These are phyloP conservation scores for Ceratocystis eucalypticola DNA, from an alignment of 2,329 filamentous ascomycete species.

Conservation along the genomic window DNA sequence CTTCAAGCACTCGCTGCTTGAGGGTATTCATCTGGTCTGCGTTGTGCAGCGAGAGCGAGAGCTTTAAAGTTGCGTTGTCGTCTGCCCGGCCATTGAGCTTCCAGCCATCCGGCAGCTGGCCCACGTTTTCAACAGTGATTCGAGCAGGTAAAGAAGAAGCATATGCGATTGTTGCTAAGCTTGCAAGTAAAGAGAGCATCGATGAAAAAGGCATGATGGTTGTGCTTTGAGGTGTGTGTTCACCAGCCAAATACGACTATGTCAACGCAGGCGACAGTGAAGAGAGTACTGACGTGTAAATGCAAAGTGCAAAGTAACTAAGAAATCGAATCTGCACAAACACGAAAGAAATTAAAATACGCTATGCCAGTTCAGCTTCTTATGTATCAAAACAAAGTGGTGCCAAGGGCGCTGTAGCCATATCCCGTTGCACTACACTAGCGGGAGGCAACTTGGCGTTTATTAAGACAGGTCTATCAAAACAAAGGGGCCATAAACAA, in stretches of 20 bases:
- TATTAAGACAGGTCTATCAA: neutral
- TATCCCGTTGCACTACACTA: neutral
- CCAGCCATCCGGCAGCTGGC: slow-evolving; percentile 19
- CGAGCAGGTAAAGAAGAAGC: slow-evolving; percentile 13
- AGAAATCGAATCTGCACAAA: neutral
- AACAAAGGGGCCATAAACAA: neutral
- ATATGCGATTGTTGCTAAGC: slow-evolving; percentile 5
- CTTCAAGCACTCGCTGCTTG: slow-evolving; percentile 15
- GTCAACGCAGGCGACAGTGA: neutral
- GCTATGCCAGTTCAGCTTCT: neutral
- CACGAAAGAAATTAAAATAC: neutral
- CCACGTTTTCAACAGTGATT: slow-evolving; percentile 16
- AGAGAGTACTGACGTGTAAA: neutral
- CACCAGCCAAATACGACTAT: neutral
- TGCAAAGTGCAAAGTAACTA: neutral
- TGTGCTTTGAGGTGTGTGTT: neutral
- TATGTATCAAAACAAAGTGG: neutral
- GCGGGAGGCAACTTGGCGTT: slow-evolving; percentile 2
- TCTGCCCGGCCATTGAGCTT: slow-evolving; percentile 8
- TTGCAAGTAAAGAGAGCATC: slow-evolving; percentile 15
- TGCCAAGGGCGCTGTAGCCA: neutral
- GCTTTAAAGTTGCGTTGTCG: slow-evolving; percentile 9
- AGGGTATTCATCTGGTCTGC: slow-evolving; percentile 17
- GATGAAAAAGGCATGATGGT: slow-evolving; percentile 13
- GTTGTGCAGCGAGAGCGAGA: slow-evolving; percentile 20